Evolutionary conservation across 108 stramenopile genomes (phyloP).

Genomic region (Stephanodiscus triporus): DNA sequence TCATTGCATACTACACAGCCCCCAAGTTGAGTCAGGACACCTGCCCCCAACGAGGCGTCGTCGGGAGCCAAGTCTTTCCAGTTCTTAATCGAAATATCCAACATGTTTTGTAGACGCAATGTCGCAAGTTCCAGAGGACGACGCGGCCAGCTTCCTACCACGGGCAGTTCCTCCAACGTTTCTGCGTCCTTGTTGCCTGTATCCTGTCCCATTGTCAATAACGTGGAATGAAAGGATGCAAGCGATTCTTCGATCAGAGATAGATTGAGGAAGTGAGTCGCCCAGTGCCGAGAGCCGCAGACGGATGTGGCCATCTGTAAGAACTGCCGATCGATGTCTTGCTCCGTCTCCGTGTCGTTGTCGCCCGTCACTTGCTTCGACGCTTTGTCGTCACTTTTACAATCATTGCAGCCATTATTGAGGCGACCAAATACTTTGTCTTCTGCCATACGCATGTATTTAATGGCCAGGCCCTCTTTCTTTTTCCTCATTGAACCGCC

Average conservation of each 20-base stretch:
- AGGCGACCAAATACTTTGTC: conserved; percentile 45
- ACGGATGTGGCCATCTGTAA: conserved; percentile 49
- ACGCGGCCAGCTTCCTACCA: conserved; percentile 86
- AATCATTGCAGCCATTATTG: conserved; percentile 4
- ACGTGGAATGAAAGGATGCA: conserved; percentile 31
- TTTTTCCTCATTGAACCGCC: conserved; percentile 32
- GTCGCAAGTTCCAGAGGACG: conserved; percentile 91
- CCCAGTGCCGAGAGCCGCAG: conserved; percentile 48
- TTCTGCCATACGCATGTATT: conserved; percentile 41
- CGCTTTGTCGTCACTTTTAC: not conserved
- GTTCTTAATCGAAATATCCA: conserved; percentile 80
- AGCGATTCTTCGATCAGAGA: conserved; percentile 47
- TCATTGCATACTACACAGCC: conserved; percentile 71
- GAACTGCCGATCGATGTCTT: conserved; percentile 43
- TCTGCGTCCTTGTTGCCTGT: not conserved
- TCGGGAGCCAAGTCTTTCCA: conserved; percentile 84
- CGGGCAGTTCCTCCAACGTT: conserved; percentile 47
- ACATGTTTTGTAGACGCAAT: conserved; percentile 87
- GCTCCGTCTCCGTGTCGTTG: conserved; percentile 20
- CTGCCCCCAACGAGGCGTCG: conserved; percentile 66
- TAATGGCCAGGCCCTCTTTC: conserved; percentile 28
- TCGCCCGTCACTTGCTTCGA: not conserved
- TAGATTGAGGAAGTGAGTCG: conserved; percentile 42
- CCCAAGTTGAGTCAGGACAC: conserved; percentile 87
- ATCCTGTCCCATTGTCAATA: conserved; percentile 39